Evolutionary conservation across 345 rosid species (phyloP), one percentile per base, ranked within the genome.

Genomic region (Populus euphratica): DNA sequence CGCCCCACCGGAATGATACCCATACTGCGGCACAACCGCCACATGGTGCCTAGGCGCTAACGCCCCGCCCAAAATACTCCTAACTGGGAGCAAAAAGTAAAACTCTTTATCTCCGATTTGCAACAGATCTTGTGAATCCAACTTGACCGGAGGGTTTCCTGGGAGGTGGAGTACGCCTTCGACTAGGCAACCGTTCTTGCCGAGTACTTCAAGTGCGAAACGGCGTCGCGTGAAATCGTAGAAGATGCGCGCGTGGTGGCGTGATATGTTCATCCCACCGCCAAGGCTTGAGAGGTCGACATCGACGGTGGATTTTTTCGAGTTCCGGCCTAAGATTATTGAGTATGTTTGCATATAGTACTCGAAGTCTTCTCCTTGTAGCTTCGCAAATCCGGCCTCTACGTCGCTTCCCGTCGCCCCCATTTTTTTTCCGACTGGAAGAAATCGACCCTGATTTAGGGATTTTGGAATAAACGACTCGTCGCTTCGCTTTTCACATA

Each of bases 161-260:
- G 99, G 98, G 73, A 95, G 98, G 81, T 95, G 99, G 63, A 93
- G 96, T 27, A 95, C 99, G 49, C 98, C 99, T 84, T 95, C 99
- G 69, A 95, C 98, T 70, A 92, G 85, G 78, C 99, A 95, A 21
- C 99, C 99, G 73, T 95, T 95, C 82, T 95, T 95, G 20, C 99
- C 99, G n/a, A 95, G 90, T 54, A 95, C 99, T 86, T 95, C 98
- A 6, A 95, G 96, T 1, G 99, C 96, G 73, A 95, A 95, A 21
- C 97, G 98, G 29, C 98, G 98, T 73, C 98, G 92, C n/a, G 99
- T 82, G 87, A 95, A 95, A 79, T 95, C 97, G 84, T 93, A 93
- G 80, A 92, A 93, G 72, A 95, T 91, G 84, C 99, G 93, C 20
- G 99, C 96, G 65, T 95, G 97, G 81, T 93, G 88, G 68, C 98